phyloP scores from a whole-genome alignment of 257 asterid genomes.

The Coffea canephora region DNA sequence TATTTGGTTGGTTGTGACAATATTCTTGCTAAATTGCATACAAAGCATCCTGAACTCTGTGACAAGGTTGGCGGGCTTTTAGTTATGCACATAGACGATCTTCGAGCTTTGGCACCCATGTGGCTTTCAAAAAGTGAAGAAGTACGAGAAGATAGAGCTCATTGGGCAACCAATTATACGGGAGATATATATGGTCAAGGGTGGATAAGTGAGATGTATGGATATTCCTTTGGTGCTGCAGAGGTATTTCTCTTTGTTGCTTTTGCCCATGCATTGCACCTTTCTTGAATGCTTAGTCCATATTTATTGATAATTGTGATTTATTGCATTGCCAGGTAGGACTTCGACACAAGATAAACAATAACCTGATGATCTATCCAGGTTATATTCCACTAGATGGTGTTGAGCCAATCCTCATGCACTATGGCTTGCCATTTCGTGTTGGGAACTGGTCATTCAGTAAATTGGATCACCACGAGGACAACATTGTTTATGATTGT shows the following conservation, averaged over 20 bases:
- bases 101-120: constrained; percentile 83
- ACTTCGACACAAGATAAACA: constrained; percentile 84
- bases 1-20: constrained; percentile 91
- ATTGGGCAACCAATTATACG: constrained; percentile 84
- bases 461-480: constrained; percentile 82
- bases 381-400: constrained; percentile 88
- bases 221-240: constrained; percentile 97
- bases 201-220: constrained; percentile 99
- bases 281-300: neutral
- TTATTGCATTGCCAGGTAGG: constrained; percentile 70
- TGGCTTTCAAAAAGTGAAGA: constrained; percentile 95
- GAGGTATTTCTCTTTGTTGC: constrained; percentile 46
- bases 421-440: constrained; percentile 85
- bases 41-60: constrained; percentile 84
- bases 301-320: constrained; percentile 11
- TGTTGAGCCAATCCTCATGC: constrained; percentile 92
- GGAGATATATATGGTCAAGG: constrained; percentile 89
- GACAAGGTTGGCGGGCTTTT: constrained; percentile 97
- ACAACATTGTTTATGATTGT: constrained; percentile 81
- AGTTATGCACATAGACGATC: constrained; percentile 96
- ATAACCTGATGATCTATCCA: constrained; percentile 93
- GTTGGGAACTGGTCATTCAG: constrained; percentile 96
- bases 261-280: neutral
- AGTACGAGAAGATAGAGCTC: constrained; percentile 79
- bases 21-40: constrained; percentile 79